These are phyloP conservation scores for Polytrichum commune DNA, from an alignment of 225 moss, liverwort and hornwort genomes.

Conservation along the genomic window DNA sequence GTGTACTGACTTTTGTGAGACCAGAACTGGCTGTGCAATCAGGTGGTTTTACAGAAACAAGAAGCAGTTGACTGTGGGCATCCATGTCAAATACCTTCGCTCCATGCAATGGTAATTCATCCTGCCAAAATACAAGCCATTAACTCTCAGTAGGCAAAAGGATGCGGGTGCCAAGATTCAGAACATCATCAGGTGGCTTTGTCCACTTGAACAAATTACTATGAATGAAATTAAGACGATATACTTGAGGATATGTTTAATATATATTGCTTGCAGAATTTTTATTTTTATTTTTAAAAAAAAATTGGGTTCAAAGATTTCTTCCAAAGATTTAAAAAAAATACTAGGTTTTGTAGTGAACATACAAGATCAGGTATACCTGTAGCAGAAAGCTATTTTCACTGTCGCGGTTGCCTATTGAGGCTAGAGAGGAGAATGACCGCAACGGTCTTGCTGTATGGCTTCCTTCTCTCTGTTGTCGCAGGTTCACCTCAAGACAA, in stretches of 20 bases:
- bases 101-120: conserved; percentile 52
- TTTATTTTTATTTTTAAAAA: no score
- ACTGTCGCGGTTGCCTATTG: conserved; percentile 27
- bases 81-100: conserved; percentile 92
- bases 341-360: background rate
- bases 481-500: conserved; percentile 27
- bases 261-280: no score
- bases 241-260: no score
- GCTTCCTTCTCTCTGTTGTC: conserved; percentile 27
- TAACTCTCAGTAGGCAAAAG: background rate
- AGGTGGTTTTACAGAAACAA: conserved; percentile 63
- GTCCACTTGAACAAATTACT: no score
- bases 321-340: no score
- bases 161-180: background rate
- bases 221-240: no score
- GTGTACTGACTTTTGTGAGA: conserved; percentile 58
- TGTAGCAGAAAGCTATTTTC: conserved; percentile 53
- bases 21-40: conserved; percentile 54
- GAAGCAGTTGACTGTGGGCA: conserved; percentile 58
- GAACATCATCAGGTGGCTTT: background rate
- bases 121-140: conserved; percentile 26
- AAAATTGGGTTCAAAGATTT: no score
- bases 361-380: conserved; percentile 27
- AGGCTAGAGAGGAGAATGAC: conserved; percentile 33
- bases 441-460: conserved; percentile 34